Percentiles rank a stretch among this genome's conserved stretches.
Conservation (phyloP, 441 rosid genomes). For the Viola pubescens region DNA sequence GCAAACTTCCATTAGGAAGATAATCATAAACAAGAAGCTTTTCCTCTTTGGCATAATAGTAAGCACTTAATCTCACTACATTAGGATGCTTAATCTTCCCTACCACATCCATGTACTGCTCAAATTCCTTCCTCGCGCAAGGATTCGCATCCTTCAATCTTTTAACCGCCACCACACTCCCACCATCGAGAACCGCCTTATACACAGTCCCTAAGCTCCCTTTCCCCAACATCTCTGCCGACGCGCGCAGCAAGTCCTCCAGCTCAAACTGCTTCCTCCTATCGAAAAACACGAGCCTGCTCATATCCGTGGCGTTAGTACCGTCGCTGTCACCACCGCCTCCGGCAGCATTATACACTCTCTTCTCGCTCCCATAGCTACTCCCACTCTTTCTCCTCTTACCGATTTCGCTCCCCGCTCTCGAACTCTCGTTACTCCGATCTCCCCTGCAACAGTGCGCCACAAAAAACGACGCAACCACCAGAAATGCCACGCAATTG, state of each 20-base stretch:
- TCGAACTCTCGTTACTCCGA: conserved; percentile 26
- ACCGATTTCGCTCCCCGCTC: conserved; percentile 31
- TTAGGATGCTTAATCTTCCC: conserved; percentile 76
- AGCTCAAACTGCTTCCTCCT: conserved; percentile 70
- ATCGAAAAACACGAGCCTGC: conserved; percentile 76
- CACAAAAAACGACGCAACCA: conserved; percentile 45
- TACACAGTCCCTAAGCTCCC: conserved; percentile 89
- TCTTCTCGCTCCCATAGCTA: conserved; percentile 45
- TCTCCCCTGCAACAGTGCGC: conserved; percentile 59
- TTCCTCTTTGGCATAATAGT: conserved; percentile 91
- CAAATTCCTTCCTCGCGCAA: conserved; percentile 77
- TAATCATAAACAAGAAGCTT: conserved; percentile 88
- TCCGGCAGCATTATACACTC: conserved; percentile 28
- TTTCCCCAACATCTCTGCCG: conserved; percentile 96
- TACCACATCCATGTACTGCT: conserved; percentile 83
- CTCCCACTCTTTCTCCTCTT: conserved; percentile 49
- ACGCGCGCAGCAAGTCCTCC: conserved; percentile 75
- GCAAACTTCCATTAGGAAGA: conserved; percentile 80
- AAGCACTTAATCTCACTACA: conserved; percentile 74
- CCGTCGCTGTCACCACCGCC: conserved; percentile 70
- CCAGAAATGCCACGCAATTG: conserved; percentile 46
- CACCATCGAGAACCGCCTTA: conserved; percentile 79
- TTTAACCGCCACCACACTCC: conserved; percentile 69
- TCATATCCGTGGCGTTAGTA: conserved; percentile 55
- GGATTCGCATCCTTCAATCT: conserved; percentile 90